A percentile compares a stretch with the other conserved stretches of the same genome.
Evolutionary conservation across 208 protist genomes (phyloP).

Genomic region (Angomonas desouzai): DNA sequence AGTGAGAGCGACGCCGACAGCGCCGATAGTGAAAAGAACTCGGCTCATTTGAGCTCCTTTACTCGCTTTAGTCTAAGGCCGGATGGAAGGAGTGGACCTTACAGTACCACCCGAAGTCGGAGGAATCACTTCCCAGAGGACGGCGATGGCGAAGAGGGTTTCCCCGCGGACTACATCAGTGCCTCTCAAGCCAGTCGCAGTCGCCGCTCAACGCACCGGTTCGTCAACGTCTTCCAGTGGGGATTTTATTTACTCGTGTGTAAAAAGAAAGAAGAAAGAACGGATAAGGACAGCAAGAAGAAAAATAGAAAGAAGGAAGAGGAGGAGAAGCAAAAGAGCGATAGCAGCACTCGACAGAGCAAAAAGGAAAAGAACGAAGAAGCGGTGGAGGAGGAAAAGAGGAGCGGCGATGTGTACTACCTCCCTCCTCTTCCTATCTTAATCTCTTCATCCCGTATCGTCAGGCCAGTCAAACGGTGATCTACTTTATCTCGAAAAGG

Average conservation of each 20-base stretch:
- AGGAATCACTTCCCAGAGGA: too few species aligned
- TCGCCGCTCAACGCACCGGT: conserved; percentile 52
- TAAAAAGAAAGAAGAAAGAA: conserved; percentile 4
- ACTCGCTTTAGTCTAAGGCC: background rate
- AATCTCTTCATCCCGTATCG: conserved; percentile 41
- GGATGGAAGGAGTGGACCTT: background rate
- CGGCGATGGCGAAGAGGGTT: too few species aligned
- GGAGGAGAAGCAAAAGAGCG: background rate
- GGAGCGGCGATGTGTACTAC: conserved; percentile 17
- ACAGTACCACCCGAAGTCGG: too few species aligned
- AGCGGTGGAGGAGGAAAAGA: background rate
- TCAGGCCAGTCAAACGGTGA: conserved; percentile 20
- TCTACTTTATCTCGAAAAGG: conserved; percentile 26
- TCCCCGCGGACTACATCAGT: too few species aligned
- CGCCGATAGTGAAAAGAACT: background rate
- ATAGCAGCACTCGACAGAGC: background rate
- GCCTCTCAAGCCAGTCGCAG: background rate
- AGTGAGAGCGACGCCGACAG: too few species aligned
- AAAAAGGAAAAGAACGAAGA: too few species aligned
- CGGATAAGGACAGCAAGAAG: too few species aligned
- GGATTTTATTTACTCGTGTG: conserved; percentile 29
- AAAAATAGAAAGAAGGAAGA: background rate
- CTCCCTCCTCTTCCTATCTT: conserved; percentile 22
- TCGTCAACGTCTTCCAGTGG: conserved; percentile 59
- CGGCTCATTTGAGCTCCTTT: background rate